A percentile compares a stretch with the other conserved stretches of the same genome.
phyloP scores from a whole-genome alignment of 2,329 filamentous ascomycete species.

The Talaromyces atroroseus region DNA sequence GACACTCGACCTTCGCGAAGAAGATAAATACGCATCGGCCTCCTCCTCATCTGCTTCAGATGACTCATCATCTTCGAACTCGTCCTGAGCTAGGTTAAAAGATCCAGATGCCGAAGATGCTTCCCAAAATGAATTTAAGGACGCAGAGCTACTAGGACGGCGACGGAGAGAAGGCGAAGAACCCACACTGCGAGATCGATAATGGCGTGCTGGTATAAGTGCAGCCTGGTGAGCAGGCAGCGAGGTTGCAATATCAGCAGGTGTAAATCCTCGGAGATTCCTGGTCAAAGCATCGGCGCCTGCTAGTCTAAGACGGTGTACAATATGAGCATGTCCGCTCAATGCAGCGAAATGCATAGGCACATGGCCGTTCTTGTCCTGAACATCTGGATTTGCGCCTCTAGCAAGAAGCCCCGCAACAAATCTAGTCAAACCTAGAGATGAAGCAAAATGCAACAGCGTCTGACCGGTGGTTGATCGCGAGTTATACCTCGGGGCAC shows the following conservation, averaged over 20 bases:
- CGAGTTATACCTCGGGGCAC: slow-evolving; percentile 62
- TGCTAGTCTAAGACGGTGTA: slow-evolving; percentile 65
- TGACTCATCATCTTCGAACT: slow-evolving; percentile 31
- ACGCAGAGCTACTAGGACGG: slow-evolving; percentile 58
- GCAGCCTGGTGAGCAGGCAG: slow-evolving; percentile 60
- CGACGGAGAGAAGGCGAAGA: slow-evolving; percentile 51
- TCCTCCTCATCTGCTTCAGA: slow-evolving; percentile 19
- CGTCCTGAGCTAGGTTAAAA: slow-evolving; percentile 40
- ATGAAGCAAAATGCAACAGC: slow-evolving; percentile 73
- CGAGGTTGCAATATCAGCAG: slow-evolving; percentile 65
- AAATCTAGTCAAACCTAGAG: slow-evolving; percentile 68
- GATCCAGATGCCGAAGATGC: slow-evolving; percentile 44
- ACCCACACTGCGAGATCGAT: slow-evolving; percentile 60
- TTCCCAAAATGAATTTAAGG: slow-evolving; percentile 63
- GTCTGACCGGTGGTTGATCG: slow-evolving; percentile 65
- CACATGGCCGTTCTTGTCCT: slow-evolving; percentile 74
- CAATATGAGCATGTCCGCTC: slow-evolving; percentile 68
- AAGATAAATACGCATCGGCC: slow-evolving; percentile 22
- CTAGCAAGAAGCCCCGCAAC: slow-evolving; percentile 70
- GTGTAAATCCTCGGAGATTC: slow-evolving; percentile 64
- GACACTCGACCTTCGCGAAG: slow-evolving; percentile 33
- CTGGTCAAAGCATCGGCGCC: slow-evolving; percentile 67
- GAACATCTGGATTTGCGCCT: slow-evolving; percentile 68
- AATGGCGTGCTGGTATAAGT: slow-evolving; percentile 56
- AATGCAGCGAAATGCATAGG: slow-evolving; percentile 77